Percentiles rank a stretch among this genome's conserved stretches.
Conservation (phyloP, 2,329 filamentous ascomycete genomes). For the Aureobasidium musti region DNA sequence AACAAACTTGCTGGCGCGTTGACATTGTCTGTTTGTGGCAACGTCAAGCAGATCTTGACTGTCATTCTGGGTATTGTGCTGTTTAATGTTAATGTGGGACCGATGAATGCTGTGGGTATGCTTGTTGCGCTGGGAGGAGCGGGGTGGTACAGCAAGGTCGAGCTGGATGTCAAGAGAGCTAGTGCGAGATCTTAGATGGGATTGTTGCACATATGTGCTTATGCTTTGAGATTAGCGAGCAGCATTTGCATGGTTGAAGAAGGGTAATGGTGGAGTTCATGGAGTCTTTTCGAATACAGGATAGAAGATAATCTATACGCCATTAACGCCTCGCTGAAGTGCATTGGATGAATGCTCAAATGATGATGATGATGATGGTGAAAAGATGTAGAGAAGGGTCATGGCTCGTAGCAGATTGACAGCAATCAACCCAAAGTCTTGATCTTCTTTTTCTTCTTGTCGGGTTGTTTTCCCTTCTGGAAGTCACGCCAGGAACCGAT, state of each 20-base stretch:
- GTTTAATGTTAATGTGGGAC: constrained; percentile 40
- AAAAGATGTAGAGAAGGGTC: background rate
- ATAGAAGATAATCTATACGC: constrained; percentile 16
- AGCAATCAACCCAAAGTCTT: constrained; percentile 52
- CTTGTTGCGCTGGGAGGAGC: constrained; percentile 57
- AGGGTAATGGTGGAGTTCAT: background rate
- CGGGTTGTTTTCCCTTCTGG: constrained; percentile 62
- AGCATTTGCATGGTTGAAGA: background rate
- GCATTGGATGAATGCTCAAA: background rate
- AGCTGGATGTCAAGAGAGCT: constrained; percentile 52
- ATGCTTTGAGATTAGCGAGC: background rate
- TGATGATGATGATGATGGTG: background rate
- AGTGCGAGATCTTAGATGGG: constrained; percentile 1
- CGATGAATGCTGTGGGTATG: constrained; percentile 57
- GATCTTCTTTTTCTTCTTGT: constrained; percentile 50
- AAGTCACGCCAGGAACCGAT: constrained; percentile 95
- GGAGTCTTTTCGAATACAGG: background rate
- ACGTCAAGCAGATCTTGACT: constrained; percentile 44
- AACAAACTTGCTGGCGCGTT: constrained; percentile 45
- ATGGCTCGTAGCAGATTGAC: background rate
- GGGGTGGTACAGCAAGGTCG: constrained; percentile 60
- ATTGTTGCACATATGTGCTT: background rate
- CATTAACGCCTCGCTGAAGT: constrained; percentile 21
- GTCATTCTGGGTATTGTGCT: constrained; percentile 43
- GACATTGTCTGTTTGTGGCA: constrained; percentile 43